phyloP scores from a whole-genome alignment of 2,329 filamentous ascomycete genomes.

The Trichoderma koningii region DNA sequence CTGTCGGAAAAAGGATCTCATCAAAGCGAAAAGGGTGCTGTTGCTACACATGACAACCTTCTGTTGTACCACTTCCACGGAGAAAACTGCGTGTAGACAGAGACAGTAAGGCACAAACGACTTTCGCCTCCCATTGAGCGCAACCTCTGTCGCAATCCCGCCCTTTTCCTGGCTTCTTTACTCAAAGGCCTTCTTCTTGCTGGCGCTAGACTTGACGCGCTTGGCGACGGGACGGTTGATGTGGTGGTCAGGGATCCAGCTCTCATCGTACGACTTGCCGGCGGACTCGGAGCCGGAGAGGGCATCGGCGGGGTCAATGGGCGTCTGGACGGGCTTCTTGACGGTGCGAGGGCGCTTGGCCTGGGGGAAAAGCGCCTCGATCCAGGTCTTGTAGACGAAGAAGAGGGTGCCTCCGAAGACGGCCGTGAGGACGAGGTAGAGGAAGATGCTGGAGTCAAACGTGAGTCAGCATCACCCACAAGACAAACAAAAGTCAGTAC shows the following conservation, averaged over 20 bases:
- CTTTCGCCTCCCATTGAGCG: not conserved
- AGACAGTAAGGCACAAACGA: not conserved
- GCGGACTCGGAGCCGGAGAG: slow-evolving; percentile 72
- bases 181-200: slow-evolving; percentile 43
- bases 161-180: too few relatives aligned
- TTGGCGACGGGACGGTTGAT: slow-evolving; percentile 79
- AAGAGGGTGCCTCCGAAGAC: slow-evolving; percentile 80
- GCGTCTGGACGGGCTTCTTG: slow-evolving; percentile 66
- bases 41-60: slow-evolving; percentile 19
- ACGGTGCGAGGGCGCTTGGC: slow-evolving; percentile 67
- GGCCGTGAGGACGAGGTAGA: slow-evolving; percentile 86
- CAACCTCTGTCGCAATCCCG: not conserved
- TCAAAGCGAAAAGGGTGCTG: not conserved
- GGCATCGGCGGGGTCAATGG: slow-evolving; percentile 58
- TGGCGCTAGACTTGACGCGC: slow-evolving; percentile 62
- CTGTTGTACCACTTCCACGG: slow-evolving; percentile 1
- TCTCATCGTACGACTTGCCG: slow-evolving; percentile 80
- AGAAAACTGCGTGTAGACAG: not conserved
- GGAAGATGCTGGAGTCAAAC: slow-evolving; percentile 74
- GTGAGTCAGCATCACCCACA: not conserved
- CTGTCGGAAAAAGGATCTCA: not conserved
- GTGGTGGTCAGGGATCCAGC: slow-evolving; percentile 90
- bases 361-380: slow-evolving; percentile 93
- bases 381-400: slow-evolving; percentile 98
- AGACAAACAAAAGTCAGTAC: not conserved